Percentiles rank a stretch among this genome's conserved stretches.
phyloP scores from a whole-genome alignment of 192 early-diverging fungal species.

The Backusella luteola region DNA sequence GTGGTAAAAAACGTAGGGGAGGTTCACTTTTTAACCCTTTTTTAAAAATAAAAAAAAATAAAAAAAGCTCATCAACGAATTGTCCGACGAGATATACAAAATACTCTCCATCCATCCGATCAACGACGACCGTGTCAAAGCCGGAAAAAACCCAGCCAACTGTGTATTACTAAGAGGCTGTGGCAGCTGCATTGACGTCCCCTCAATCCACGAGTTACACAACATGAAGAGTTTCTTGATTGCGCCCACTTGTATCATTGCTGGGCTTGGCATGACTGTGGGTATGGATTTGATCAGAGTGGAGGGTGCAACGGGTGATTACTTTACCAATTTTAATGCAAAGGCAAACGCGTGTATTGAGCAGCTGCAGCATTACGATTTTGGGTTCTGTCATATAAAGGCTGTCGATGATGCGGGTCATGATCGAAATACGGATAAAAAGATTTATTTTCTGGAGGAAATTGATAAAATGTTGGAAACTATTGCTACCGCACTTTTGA shows the following conservation, averaged over 20 bases:
- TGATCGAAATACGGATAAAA: slow-evolving; percentile 23
- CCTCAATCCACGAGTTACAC: slow-evolving; percentile 25
- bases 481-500: background rate
- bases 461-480: slow-evolving; percentile 17
- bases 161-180: slow-evolving; percentile 35
- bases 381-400: slow-evolving; percentile 38
- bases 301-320: slow-evolving; percentile 34
- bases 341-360: slow-evolving; percentile 23
- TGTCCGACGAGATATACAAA: slow-evolving; percentile 15
- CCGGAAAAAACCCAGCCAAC: slow-evolving; percentile 29
- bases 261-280: slow-evolving; percentile 33
- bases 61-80: slow-evolving; percentile 31
- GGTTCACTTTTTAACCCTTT: background rate
- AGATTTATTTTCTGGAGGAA: slow-evolving; percentile 15
- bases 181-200: slow-evolving; percentile 33
- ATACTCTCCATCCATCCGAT: slow-evolving; percentile 19
- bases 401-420: slow-evolving; percentile 40
- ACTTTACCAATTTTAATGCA: slow-evolving; percentile 25
- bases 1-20: background rate
- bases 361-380: slow-evolving; percentile 22
- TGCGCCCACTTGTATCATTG: slow-evolving; percentile 39
- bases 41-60: background rate
- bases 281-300: slow-evolving; percentile 34
- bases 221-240: slow-evolving; percentile 28
- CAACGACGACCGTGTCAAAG: slow-evolving; percentile 19